These are phyloP conservation scores for Cryphonectria naterciae DNA, from an alignment of 2,329 filamentous ascomycete species.

Conservation along the genomic window DNA sequence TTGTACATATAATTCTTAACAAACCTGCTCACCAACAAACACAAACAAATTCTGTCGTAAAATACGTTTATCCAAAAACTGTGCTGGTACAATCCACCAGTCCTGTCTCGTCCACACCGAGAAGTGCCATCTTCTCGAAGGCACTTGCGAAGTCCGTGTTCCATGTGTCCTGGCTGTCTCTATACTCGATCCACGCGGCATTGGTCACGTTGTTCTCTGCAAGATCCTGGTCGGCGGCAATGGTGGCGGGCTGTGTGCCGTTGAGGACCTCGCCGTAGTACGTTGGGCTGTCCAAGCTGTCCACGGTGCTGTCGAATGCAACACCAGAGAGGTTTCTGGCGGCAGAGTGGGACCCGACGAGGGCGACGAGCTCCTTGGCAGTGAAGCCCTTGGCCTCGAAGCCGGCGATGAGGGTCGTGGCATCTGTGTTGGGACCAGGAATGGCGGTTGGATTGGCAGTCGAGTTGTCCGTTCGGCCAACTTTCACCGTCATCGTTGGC, in stretches of 20 bases:
- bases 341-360: conserved; percentile 35
- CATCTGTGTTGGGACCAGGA: conserved; percentile 30
- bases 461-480: conserved; percentile 34
- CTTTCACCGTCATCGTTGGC: conserved; percentile 33
- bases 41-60: neutral
- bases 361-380: conserved; percentile 34
- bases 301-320: conserved; percentile 33
- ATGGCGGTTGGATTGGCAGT: conserved; percentile 34
- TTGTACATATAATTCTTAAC: neutral
- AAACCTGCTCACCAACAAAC: neutral
- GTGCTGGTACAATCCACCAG: conserved; percentile 35
- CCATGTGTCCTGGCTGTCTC: conserved; percentile 32
- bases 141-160: conserved; percentile 34
- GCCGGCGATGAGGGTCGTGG: conserved; percentile 30
- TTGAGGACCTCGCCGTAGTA: conserved; percentile 37
- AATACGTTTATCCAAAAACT: neutral
- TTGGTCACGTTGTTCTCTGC: conserved; percentile 33
- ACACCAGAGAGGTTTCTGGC: conserved; percentile 33
- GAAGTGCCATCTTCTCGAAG: conserved; percentile 36
- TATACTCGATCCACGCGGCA: conserved; percentile 33
- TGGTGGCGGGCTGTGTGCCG: conserved; percentile 31
- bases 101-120: conserved; percentile 34
- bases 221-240: conserved; percentile 34
- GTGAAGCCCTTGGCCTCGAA: conserved; percentile 36
- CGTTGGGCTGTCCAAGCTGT: conserved; percentile 30